Evolutionary conservation across 1,284 basidiomycete species (phyloP).

Genomic region (Rhodotorula glutinis): DNA sequence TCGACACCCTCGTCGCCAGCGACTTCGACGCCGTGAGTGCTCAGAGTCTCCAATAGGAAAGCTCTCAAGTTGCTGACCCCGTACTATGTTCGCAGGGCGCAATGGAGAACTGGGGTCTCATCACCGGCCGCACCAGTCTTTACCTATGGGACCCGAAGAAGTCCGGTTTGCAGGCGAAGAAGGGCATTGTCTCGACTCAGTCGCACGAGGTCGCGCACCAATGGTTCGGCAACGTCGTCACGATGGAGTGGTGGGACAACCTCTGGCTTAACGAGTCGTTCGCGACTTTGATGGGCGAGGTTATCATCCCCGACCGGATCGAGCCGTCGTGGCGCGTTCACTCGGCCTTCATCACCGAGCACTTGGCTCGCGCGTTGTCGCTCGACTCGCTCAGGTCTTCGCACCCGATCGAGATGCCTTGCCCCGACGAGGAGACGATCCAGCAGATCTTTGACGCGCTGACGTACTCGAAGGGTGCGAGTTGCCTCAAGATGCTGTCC

Average conservation of each 20-base stretch:
- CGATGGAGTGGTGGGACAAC: conserved; percentile 40
- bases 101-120: conserved; percentile 81
- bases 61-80: neutral
- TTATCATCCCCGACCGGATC: conserved; percentile 73
- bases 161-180: conserved; percentile 46
- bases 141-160: conserved; percentile 66
- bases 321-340: conserved; percentile 58
- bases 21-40: conserved; percentile 44
- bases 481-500: conserved; percentile 89
- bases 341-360: conserved; percentile 55
- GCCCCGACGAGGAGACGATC: conserved; percentile 59
- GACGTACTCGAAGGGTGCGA: conserved; percentile 66
- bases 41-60: neutral
- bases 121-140: conserved; percentile 80
- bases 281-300: conserved; percentile 79
- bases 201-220: conserved; percentile 47
- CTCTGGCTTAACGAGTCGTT: conserved; percentile 64
- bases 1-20: conserved; percentile 48
- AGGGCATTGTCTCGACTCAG: conserved; percentile 47
- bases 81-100: conserved; percentile 56
- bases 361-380: conserved; percentile 61
- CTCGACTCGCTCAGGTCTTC: conserved; percentile 88
- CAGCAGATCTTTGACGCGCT: conserved; percentile 34
- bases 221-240: conserved; percentile 40
- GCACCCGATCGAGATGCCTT: conserved; percentile 91